Evolutionary conservation across 805 yeast species (phyloP), one percentile per base, ranked within the genome.

Genomic region (Pichia cephalocereana): DNA sequence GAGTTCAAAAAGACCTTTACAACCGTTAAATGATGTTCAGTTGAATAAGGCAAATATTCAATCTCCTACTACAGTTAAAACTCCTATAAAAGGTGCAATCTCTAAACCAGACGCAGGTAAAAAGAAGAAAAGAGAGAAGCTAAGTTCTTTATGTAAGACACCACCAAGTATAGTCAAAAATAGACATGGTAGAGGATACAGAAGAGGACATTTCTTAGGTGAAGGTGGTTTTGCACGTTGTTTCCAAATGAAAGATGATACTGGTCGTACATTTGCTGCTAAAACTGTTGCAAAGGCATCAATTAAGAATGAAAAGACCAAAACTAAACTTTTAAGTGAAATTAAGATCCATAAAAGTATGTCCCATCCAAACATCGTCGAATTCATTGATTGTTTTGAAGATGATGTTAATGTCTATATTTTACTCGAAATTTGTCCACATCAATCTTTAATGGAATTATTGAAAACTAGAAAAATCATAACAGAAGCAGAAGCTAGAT

Each of bases 151-250:
- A 46, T 93, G 99, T 67, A 87, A 88, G 67, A 93, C 99, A 2
- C 99, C 99, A 2, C 99, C 99, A 36, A 84, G 96, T 17, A 75
- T 90, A 54, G 95, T 93, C 55, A 77, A 91, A 57, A 87, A 93
- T 40, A 78, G 90, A 67, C 75, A 77, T 50, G 96, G 96, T 41
- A 79, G 86, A 62, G 95, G 89, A 57, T 93, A 86, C 66, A 87
- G 85, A 54, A 78, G 98, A 62, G 98, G 98, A 2, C 74, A 74
- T 51, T 90, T 89, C 59, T 72, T 93, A 36, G 99, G 99, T 37
- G 98, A 91, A 70, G 99, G 99, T 52, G 99, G 99, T 0, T 93
- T 93, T 72, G 99, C 99, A 17, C 80, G 98, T 62, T 93, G 99
- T 64, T 93, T 93, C 69, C 97, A 93, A 65, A 93, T 93, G 74